Evolutionary conservation across 2,329 filamentous ascomycete genomes (phyloP).

Genomic region (Mycogone perniciosa): DNA sequence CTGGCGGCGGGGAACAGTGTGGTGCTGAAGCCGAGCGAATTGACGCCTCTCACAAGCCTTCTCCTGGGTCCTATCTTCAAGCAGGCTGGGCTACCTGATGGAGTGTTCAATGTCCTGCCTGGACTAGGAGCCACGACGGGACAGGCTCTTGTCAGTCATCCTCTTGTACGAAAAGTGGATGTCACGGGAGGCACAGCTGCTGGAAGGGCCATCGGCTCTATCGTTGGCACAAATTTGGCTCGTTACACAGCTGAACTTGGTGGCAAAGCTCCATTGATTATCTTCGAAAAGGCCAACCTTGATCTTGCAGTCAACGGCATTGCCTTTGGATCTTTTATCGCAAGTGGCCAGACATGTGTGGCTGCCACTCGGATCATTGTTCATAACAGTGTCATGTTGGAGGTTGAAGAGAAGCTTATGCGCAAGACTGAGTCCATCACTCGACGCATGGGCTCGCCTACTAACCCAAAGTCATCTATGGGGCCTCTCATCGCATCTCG

Average conservation of each 20-base stretch:
- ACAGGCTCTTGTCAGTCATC: conserved; percentile 46
- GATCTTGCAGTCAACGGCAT: conserved; percentile 63
- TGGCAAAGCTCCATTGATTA: conserved; percentile 63
- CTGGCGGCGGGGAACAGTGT: conserved; percentile 54
- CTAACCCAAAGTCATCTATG: conserved; percentile 54
- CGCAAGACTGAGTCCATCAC: conserved; percentile 53
- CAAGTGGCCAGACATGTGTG: conserved; percentile 54
- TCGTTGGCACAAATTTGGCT: conserved; percentile 60
- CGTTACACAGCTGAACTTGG: conserved; percentile 66
- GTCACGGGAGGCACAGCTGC: conserved; percentile 71
- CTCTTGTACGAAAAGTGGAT: conserved; percentile 57
- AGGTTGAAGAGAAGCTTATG: conserved; percentile 58
- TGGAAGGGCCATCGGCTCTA: conserved; percentile 60
- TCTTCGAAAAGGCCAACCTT: conserved; percentile 60
- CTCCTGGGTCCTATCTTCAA: conserved; percentile 53
- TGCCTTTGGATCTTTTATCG: conserved; percentile 52
- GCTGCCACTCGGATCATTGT: conserved; percentile 72
- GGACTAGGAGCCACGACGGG: conserved; percentile 49
- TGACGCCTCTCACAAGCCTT: conserved; percentile 56
- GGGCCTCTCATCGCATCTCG: conserved; percentile 55
- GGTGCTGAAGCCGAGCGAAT: conserved; percentile 56
- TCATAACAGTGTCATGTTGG: conserved; percentile 58
- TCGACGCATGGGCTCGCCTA: conserved; percentile 50
- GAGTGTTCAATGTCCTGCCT: conserved; percentile 58
- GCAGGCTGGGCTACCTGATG: conserved; percentile 63